Conservation (phyloP, 2,329 filamentous ascomycete species). For the Lachnellula cervina region DNA sequence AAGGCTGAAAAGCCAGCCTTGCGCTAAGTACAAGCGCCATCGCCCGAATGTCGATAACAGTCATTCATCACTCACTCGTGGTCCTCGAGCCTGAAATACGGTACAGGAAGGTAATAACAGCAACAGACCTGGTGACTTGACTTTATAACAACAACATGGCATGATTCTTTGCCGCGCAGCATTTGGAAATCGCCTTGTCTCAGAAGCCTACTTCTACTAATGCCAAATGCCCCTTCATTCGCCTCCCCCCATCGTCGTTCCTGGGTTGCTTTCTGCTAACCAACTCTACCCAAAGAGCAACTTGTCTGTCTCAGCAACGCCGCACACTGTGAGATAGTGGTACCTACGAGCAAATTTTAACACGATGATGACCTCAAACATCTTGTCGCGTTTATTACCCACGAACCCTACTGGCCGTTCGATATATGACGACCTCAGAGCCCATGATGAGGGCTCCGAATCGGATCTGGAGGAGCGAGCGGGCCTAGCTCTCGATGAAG, state of each 20-base stretch:
- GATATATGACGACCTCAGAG: constrained; percentile 33
- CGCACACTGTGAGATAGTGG: not conserved
- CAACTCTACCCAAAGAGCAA: not conserved
- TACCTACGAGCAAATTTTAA: not conserved
- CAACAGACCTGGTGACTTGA: constrained; percentile 13
- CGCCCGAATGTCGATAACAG: not conserved
- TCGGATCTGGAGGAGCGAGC: constrained; percentile 31
- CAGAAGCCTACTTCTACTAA: not conserved
- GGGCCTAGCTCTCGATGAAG: constrained; percentile 31
- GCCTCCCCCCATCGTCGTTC: constrained; percentile 11
- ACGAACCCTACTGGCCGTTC: constrained; percentile 29
- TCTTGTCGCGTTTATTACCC: constrained; percentile 31
- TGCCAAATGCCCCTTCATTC: constrained; percentile 18
- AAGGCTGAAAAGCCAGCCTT: constrained; percentile 16
- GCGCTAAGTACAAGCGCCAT: not conserved
- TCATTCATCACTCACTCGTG: constrained; percentile 17
- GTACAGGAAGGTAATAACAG: constrained; percentile 9
- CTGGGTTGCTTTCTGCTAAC: constrained; percentile 5
- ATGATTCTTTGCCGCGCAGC: constrained; percentile 6
- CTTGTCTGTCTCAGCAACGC: not conserved
- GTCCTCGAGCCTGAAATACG: constrained; percentile 5
- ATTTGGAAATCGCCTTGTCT: not conserved
- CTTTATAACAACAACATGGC: constrained; percentile 18
- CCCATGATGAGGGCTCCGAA: constrained; percentile 28
- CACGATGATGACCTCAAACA: constrained; percentile 31